Base-by-base conservation (phyloP, 805 yeast species). In the Yarrowia yakushimensis region DNA sequence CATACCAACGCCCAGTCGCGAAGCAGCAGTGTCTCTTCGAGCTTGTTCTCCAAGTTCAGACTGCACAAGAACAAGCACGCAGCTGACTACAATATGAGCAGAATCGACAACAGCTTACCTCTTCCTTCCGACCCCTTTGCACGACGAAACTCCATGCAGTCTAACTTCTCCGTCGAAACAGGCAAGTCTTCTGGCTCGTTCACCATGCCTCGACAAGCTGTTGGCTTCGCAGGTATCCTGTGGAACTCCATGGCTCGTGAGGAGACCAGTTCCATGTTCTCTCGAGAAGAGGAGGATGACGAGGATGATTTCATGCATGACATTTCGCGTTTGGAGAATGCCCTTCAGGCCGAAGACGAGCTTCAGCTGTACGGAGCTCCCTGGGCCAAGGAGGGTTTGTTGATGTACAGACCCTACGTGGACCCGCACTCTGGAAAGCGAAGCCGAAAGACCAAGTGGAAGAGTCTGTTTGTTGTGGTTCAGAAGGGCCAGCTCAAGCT, bases 311-410 rank as follows among this genome's bases (percentile, higher is more conserved):
- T 65, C n/a, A 69, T 69, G 63, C 69, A 66, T 25, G 70, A 70
- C 46, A 69, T 70, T 41, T 67, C 66, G 10, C 65, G 65, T 30
- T 65, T 70, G 25, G 73, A 71, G 48, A 62, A 66, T 25, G 78
- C 75, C 66, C 80, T 80, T 66, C 79, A 79, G 31, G 80, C 78
- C 63, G 90, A 86, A 71, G 78, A 82, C 66, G 82, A 81, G 37
- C 75, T 86, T 63, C 91, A 85, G 68, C 76, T 84, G 48, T 79
- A 80, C 60, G 93, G 93, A 1, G 84, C 92, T 0, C 93, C 94
- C 0, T 87, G 89, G 83, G 79, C 85, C 63, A 85, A 87, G 69
- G 93, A 87, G 73, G 93, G 94, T 1, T 69, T 87, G 36, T 76
- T 85, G 66, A 77, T 81, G 64, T 69, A 72, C 65, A 50, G 69